These are phyloP conservation scores for Jackrogersella multiformis DNA, from an alignment of 495 filamentous ascomycete genomes.

Conservation along the genomic window DNA sequence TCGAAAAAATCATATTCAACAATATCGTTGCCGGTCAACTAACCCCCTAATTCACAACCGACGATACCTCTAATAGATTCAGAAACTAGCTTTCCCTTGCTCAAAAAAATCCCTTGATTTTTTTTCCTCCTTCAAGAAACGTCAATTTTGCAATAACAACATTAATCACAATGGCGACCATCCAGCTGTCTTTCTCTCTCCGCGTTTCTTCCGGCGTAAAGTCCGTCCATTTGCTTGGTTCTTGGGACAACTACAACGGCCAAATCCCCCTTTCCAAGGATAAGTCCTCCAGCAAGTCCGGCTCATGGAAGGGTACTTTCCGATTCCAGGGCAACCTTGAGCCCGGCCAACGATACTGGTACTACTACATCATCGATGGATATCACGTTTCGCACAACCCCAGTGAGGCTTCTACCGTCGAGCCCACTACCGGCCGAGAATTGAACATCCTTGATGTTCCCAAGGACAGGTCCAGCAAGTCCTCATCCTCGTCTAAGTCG, in stretches of 20 bases:
- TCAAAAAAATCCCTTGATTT: constrained; percentile 52
- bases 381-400: constrained; percentile 99
- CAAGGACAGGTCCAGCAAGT: constrained; percentile 57
- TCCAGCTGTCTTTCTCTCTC: constrained; percentile 88
- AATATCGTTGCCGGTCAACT: constrained; percentile 64
- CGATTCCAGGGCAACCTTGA: constrained; percentile 90
- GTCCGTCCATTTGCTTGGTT: constrained; percentile 96
- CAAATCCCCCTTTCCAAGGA: constrained; percentile 93
- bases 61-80: constrained; percentile 51
- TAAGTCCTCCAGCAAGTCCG: constrained; percentile 76
- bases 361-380: constrained; percentile 99
- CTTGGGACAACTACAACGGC: constrained; percentile 96
- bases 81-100: constrained; percentile 67
- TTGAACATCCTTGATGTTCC: constrained; percentile 78
- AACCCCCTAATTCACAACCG: constrained; percentile 47
- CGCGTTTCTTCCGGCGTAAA: constrained; percentile 96
- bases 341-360: constrained; percentile 94
- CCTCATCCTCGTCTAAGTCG: constrained; percentile 61
- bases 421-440: constrained; percentile 96
- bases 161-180: constrained; percentile 76
- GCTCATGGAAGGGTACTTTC: constrained; percentile 94
- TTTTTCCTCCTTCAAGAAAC: constrained; percentile 53
- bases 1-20: constrained; percentile 50
- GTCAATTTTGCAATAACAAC: constrained; percentile 54
- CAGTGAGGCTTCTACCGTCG: constrained; percentile 84